phyloP scores from a whole-genome alignment of 257 asterid species.

The Solanum tarijense region DNA sequence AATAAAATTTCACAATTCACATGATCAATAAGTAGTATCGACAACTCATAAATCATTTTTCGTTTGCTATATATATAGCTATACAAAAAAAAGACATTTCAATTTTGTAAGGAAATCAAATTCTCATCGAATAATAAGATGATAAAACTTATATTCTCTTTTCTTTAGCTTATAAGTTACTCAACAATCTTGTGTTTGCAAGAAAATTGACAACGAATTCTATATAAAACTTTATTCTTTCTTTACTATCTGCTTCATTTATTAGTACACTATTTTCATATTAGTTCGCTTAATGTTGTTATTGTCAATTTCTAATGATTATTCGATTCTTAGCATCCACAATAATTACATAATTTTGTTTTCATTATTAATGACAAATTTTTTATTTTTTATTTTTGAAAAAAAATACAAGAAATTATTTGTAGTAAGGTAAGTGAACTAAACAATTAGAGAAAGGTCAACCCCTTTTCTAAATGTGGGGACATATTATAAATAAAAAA shows the following conservation, averaged over 20 bases:
- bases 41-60: too few species aligned
- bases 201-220: not conserved
- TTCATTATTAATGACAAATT: not conserved
- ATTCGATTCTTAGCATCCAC: not conserved
- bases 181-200: not conserved
- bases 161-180: not conserved
- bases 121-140: not conserved
- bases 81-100: not conserved
- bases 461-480: not conserved
- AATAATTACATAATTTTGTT: not conserved
- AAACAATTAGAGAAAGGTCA: not conserved
- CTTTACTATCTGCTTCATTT: not conserved
- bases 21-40: too few species aligned
- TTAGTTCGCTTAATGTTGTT: not conserved
- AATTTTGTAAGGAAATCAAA: not conserved
- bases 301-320: not conserved
- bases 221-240: not conserved
- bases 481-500: not conserved
- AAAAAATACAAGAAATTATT: not conserved
- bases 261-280: not conserved
- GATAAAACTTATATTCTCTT: not conserved
- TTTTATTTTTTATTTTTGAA: too few species aligned
- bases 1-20: too few species aligned
- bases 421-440: not conserved
- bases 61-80: too few species aligned